Base-by-base conservation (phyloP, 352 stramenopile genomes). In the Phytophthora macrochlamydospora region DNA sequence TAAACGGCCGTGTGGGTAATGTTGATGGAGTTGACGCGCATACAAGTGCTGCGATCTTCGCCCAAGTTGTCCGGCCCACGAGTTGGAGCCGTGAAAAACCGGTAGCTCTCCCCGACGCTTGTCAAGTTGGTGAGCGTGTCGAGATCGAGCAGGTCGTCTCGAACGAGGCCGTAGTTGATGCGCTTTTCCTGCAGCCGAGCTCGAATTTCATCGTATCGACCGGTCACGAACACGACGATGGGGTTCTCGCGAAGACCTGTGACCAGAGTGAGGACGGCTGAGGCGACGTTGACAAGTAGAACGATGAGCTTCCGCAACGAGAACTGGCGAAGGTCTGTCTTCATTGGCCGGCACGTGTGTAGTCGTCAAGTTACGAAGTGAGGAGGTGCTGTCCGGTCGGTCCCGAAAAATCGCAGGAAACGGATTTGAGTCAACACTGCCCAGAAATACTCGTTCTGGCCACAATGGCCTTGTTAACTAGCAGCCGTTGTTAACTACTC, bases 241-340 rank as follows among this genome's bases (percentile, higher is more conserved):
- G 80, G 78, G 64, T 89, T 89, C 60, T 89, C 80, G 4, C 67
- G 76, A 28, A 89, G 56, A 30, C 80, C 80, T 49, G 78, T 81
- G 40, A 84, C 67, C 30, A 89, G 59, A 11, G 80, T 87, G 45
- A 89, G 68, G 2, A 67, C 50, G 14, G 75, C 83, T 8, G 78
- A 78, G n/a, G 65, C 68, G 29, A 89, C 30, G 60, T 87, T 85
- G 38, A 81, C 51, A 8, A 76, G 24, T 38, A 81, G 35, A 4
- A 80, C 65, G 24, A 69, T 11, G 31, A 62, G 49, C 43, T 72
- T 68, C 38, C 64, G 54, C 1, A 76, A 40, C 7, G 69, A 51
- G 42, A 76, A 59, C 3, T 38, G 28, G 7, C 32, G 44, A 13
- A 71, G 13, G 13, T 59, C 51, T 32, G 1, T 55, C 51, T 53